A percentile compares a stretch with the other conserved stretches of the same genome.
Conservation (phyloP, 2,329 filamentous ascomycete genomes). For the Fusarium virguliforme region DNA sequence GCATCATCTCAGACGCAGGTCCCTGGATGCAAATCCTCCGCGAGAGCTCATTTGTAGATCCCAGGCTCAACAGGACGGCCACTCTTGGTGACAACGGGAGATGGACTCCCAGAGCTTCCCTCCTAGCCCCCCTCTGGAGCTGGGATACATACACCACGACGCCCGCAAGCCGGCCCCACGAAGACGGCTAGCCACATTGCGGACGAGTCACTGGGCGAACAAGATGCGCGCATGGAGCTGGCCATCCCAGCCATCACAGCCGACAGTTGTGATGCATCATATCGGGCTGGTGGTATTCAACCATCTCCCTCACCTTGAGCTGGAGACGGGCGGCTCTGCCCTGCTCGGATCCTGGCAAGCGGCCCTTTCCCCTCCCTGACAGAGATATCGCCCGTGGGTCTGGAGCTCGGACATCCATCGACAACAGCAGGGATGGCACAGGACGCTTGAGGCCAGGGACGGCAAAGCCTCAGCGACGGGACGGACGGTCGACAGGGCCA, state of each 20-base stretch:
- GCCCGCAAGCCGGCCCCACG: conserved; percentile 35
- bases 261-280: conserved; percentile 23
- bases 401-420: conserved; percentile 42
- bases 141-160: conserved; percentile 10
- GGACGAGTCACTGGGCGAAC: conserved; percentile 39
- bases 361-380: conserved; percentile 32
- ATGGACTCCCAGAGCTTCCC: conserved; percentile 32
- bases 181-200: conserved; percentile 44
- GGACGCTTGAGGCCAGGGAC: conserved; percentile 24
- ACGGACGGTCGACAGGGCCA: conserved; percentile 18
- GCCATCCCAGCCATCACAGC: conserved; percentile 15
- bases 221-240: conserved; percentile 20
- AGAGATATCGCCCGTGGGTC: conserved; percentile 40
- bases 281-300: conserved; percentile 5
- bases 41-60: conserved; percentile 41
- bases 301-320: conserved; percentile 6
- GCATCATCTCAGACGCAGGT: conserved; percentile 47
- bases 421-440: conserved; percentile 40
- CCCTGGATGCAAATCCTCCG: conserved; percentile 44
- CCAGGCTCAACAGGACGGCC: conserved; percentile 25
- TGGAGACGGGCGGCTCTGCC: conserved; percentile 13
- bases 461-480: conserved; percentile 17
- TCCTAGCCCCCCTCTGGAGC: conserved; percentile 27
- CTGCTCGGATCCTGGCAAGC: conserved; percentile 31
- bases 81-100: conserved; percentile 25